phyloP scores from a whole-genome alignment of 306 rosid genomes.

The Pterocarpus macrocarpus region DNA sequence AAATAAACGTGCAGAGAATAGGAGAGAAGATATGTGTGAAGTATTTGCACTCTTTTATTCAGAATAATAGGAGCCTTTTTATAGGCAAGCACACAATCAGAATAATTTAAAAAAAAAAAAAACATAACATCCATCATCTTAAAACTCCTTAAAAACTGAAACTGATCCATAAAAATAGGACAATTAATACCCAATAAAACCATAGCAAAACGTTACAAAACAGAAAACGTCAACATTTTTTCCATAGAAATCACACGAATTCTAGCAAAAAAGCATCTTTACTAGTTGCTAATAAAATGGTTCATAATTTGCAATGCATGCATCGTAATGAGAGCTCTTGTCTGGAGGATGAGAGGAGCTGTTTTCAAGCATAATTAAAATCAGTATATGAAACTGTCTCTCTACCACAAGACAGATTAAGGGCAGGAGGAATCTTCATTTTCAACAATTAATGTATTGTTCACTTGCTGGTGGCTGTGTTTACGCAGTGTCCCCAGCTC shows the following conservation, averaged over 20 bases:
- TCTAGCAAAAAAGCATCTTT: slow-evolving; percentile 36
- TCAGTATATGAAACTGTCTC: slow-evolving; percentile 38
- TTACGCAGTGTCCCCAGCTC: slow-evolving; percentile 48
- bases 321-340: slow-evolving; percentile 28
- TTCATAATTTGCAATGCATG: neutral
- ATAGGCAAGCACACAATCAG: too few species aligned
- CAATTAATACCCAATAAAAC: too few species aligned
- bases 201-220: too few species aligned
- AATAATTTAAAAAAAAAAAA: too few species aligned
- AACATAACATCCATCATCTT: too few species aligned
- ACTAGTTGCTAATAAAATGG: slow-evolving; percentile 26
- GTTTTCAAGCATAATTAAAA: slow-evolving; percentile 9
- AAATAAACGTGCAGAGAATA: too few species aligned
- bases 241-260: slow-evolving; percentile 23
- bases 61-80: too few species aligned
- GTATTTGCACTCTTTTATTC: too few species aligned
- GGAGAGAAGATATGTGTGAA: too few species aligned
- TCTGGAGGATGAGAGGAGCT: slow-evolving; percentile 31
- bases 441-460: slow-evolving; percentile 2
- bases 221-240: neutral
- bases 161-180: too few species aligned
- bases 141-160: too few species aligned
- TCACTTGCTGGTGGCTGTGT: slow-evolving; percentile 30
- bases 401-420: slow-evolving; percentile 28
- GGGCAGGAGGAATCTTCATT: slow-evolving; percentile 20